phyloP scores from a whole-genome alignment of 2,329 filamentous ascomycete genomes.

The Raffaelea albimanens region DNA sequence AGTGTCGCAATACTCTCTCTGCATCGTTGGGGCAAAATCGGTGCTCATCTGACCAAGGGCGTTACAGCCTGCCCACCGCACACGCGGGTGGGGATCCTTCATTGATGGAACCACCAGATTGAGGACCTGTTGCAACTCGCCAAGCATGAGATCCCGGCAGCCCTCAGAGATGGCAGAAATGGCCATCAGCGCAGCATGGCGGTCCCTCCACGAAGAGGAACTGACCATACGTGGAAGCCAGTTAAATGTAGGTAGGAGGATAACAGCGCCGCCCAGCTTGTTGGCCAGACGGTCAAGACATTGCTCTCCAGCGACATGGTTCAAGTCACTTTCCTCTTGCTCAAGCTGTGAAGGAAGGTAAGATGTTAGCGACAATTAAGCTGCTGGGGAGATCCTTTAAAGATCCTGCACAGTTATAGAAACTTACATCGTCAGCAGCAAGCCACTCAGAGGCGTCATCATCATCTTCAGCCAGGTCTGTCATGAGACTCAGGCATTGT shows the following conservation, averaged over 20 bases:
- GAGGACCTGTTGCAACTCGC: constrained; percentile 86
- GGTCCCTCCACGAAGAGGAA: constrained; percentile 86
- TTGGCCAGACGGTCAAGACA: constrained; percentile 97
- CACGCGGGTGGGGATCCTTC: constrained; percentile 81
- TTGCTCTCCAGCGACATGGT: constrained; percentile 95
- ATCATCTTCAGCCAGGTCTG: constrained; percentile 87
- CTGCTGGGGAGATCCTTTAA: too few relatives aligned
- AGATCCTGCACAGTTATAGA: constrained; percentile 17
- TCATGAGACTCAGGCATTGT: constrained; percentile 96
- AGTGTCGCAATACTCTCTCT: constrained; percentile 82
- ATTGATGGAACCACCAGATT: constrained; percentile 90
- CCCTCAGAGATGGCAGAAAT: constrained; percentile 98
- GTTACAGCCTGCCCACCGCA: constrained; percentile 96
- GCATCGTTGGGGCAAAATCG: constrained; percentile 96
- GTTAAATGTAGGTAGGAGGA: constrained; percentile 86
- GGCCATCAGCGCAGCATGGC: constrained; percentile 95
- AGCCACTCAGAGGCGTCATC: constrained; percentile 95
- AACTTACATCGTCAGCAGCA: constrained; percentile 72
- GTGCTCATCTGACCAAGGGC: constrained; percentile 99
- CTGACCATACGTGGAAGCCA: constrained; percentile 98
- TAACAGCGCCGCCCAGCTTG: constrained; percentile 89
- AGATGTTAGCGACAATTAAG: neutral
- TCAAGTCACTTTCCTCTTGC: constrained; percentile 89
- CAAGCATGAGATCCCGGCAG: constrained; percentile 90
- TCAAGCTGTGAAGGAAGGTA: constrained; percentile 54